Evolutionary conservation across 2,329 filamentous ascomycete genomes (phyloP).

Genomic region (Paraphaeosphaeria minitans): DNA sequence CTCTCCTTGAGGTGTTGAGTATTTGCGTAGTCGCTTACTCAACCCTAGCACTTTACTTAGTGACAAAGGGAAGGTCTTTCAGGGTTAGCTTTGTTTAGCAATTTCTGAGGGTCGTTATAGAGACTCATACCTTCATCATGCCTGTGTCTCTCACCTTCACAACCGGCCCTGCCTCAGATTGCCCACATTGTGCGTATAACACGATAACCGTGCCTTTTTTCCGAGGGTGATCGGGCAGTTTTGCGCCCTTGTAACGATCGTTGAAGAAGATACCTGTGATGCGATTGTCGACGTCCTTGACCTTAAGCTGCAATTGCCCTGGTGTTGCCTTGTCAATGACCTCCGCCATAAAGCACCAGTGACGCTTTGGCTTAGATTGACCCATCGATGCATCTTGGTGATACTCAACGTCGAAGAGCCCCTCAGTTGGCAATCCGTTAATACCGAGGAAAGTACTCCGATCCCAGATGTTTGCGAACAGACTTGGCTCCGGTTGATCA

Average conservation of each 20-base stretch:
- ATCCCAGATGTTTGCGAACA: not conserved
- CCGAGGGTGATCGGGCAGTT: not conserved
- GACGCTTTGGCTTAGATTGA: constrained; percentile 9
- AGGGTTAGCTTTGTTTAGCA: not conserved
- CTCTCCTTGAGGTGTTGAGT: constrained; percentile 8
- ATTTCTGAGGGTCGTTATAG: not conserved
- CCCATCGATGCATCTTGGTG: not conserved
- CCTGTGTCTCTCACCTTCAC: not conserved
- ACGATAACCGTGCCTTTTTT: constrained; percentile 17
- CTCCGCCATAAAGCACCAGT: constrained; percentile 25
- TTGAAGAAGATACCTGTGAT: constrained; percentile 30
- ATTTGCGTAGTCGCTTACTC: constrained; percentile 3
- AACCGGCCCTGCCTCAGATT: constrained; percentile 3
- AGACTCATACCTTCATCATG: constrained; percentile 12
- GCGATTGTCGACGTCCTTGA: constrained; percentile 27
- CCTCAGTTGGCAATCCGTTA: constrained; percentile 3
- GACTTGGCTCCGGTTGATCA: not conserved
- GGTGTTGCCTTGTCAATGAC: constrained; percentile 17
- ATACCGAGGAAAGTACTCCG: constrained; percentile 1
- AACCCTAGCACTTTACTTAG: not conserved
- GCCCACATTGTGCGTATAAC: constrained; percentile 15
- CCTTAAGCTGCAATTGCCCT: not conserved
- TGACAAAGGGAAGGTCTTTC: not conserved
- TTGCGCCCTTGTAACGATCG: not conserved
- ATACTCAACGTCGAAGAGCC: not conserved